Evolutionary conservation across 2,329 filamentous ascomycete species (phyloP), one percentile per base, ranked within the genome.

Genomic region (Mycosphaerella arachidis): DNA sequence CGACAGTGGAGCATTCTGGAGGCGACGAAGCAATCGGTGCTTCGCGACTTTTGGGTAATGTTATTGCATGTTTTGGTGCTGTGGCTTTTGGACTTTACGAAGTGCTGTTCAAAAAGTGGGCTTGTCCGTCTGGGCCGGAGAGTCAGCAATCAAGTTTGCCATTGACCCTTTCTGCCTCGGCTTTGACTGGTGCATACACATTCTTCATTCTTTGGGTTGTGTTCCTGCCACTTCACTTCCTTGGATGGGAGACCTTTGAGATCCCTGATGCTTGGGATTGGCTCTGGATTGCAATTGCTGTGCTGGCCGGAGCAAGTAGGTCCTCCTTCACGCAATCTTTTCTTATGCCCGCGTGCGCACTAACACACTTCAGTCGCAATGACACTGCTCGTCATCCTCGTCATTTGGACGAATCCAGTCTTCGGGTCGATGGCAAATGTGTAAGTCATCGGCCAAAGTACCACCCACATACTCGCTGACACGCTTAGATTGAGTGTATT

Each of bases 21-120:
- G 57, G 56, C 29, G 56, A 58, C 27, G 56, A 60, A 20, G 59
- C 59, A 16, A 65, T 73, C 33, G 71, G 71, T 29, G 66, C 63
- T 1, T 66, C 63, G 3, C 55, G 70, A 18, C 57, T 72, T 13
- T 56, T 71, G 12, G 71, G 71, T 6, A 73, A 73, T 45, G 40
- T 72, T 9, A 63, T 73, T 31, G 69, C 70, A 24, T 65, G 64
- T 45, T 61, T 69, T 9, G 71, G 71, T 33, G 69, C 71, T 8
- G 60, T 72, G 13, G 70, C 70, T 10, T 73, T 73, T 61, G 71
- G 71, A 16, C 60, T 73, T 29, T 73, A 73, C 50, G 70, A 72
- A 57, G 71, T 73, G 27, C 59, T 73, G 52, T 70, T 73, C 66
- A 73, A 73, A 53, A 72, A 72, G 37, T 73, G 69, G 67, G 70